phyloP scores from a whole-genome alignment of 2,329 filamentous ascomycete species.

The Rhynchosporium secalis region DNA sequence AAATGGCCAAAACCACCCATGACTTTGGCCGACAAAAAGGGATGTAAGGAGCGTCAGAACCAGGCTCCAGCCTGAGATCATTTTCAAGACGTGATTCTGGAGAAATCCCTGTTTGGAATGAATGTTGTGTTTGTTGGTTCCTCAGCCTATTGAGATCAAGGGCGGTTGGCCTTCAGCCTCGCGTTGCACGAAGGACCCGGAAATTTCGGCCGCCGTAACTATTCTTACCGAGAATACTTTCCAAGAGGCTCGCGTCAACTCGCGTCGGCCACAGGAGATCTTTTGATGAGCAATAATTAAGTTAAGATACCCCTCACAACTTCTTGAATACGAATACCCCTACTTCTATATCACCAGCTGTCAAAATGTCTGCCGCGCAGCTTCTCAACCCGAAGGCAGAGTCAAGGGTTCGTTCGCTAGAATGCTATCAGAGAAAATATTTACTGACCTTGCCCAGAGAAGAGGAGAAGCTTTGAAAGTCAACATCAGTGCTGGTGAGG shows the following conservation, averaged over 20 bases:
- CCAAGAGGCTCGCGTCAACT: slow-evolving; percentile 20
- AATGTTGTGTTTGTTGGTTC: not conserved
- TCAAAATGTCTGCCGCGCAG: slow-evolving; percentile 89
- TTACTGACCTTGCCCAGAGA: slow-evolving; percentile 58
- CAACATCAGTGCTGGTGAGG: slow-evolving; percentile 96
- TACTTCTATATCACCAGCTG: slow-evolving; percentile 22
- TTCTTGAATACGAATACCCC: slow-evolving; percentile 18
- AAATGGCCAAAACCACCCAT: slow-evolving; percentile 38
- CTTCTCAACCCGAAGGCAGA: slow-evolving; percentile 98
- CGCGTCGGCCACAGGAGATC: slow-evolving; percentile 28
- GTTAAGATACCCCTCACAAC: slow-evolving; percentile 14
- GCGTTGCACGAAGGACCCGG: not conserved
- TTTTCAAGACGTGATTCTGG: slow-evolving; percentile 23
- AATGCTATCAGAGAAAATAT: slow-evolving; percentile 28
- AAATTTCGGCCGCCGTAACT: slow-evolving; percentile 17
- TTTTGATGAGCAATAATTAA: slow-evolving; percentile 23
- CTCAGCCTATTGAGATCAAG: slow-evolving; percentile 9
- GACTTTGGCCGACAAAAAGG: slow-evolving; percentile 28
- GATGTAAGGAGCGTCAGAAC: slow-evolving; percentile 27
- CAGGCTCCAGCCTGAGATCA: slow-evolving; percentile 33
- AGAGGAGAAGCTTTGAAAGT: slow-evolving; percentile 94
- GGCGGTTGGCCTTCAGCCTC: slow-evolving; percentile 15
- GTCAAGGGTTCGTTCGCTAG: slow-evolving; percentile 70
- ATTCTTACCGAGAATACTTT: slow-evolving; percentile 12
- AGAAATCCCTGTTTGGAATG: not conserved